Evolutionary conservation across 148 eudicot genomes (phyloP).

Genomic region (Limonium bicolor): DNA sequence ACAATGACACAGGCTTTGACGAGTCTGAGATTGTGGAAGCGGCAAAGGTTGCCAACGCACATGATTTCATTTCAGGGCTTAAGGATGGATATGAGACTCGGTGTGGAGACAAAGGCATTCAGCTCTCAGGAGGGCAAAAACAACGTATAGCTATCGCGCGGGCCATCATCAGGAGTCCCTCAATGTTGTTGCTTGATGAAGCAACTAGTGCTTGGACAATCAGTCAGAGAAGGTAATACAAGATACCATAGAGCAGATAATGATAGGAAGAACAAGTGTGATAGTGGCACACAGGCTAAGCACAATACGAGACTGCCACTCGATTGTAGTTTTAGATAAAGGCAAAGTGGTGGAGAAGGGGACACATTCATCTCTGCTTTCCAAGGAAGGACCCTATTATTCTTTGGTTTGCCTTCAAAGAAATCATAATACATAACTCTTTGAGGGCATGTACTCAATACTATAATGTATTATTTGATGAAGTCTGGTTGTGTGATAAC

Average conservation of each 20-base stretch:
- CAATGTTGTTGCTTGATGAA: constrained; percentile 51
- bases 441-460: no score
- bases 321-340: constrained; percentile 55
- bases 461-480: no score
- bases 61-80: constrained; percentile 47
- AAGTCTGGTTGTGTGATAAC: no score
- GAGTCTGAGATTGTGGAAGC: constrained; percentile 52
- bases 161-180: constrained; percentile 52
- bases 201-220: constrained; percentile 82
- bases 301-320: constrained; percentile 54
- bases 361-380: constrained; percentile 40
- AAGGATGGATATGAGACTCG: constrained; percentile 55
- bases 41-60: constrained; percentile 66
- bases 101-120: constrained; percentile 72
- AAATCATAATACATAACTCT: no score
- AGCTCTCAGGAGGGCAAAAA: constrained; percentile 75
- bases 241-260: constrained; percentile 59
- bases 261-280: constrained; percentile 63
- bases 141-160: constrained; percentile 81
- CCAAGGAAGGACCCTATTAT: constrained; percentile 60
- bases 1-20: constrained; percentile 7
- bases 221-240: constrained; percentile 64
- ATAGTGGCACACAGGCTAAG: constrained; percentile 77
- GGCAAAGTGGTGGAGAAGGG: constrained; percentile 70
- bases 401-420: constrained; percentile 56